Evolutionary conservation across 2,329 filamentous ascomycete species (phyloP).

Genomic region (Chalaropsis thielavioides): DNA sequence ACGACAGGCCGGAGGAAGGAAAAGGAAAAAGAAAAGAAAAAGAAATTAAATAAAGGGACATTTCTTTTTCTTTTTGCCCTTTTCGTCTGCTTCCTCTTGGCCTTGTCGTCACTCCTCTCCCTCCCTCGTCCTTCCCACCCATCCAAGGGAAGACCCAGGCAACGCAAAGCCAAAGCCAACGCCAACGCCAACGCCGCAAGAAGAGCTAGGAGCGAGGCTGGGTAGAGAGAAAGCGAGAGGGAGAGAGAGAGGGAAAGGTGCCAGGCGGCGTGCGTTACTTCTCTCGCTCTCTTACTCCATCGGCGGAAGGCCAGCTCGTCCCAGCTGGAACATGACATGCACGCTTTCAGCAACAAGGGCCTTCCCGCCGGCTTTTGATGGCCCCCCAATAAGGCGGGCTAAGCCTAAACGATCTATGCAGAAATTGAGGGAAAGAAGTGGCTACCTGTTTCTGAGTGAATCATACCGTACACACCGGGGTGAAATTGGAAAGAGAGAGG

Average conservation of each 20-base stretch:
- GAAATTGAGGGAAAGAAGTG: slow-evolving; percentile 1
- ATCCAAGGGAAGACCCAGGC: not conserved
- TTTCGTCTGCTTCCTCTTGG: not conserved
- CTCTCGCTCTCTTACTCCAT: not conserved
- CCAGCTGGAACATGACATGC: not conserved
- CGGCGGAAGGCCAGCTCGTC: too few relatives aligned
- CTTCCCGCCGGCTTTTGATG: not conserved
- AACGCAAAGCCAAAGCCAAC: not conserved
- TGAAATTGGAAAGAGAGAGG: not conserved
- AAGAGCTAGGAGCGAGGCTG: not conserved
- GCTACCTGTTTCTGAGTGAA: not conserved
- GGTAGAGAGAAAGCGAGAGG: not conserved
- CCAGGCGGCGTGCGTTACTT: too few relatives aligned
- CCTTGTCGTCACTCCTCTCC: not conserved
- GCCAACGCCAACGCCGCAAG: not conserved
- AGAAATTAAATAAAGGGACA: not conserved
- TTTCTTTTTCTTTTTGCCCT: not conserved
- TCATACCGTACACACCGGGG: not conserved
- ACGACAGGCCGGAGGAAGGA: not conserved
- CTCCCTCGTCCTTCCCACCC: not conserved
- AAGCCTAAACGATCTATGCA: slow-evolving; percentile 5
- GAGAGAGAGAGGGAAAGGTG: not conserved
- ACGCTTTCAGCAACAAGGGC: slow-evolving; percentile 1
- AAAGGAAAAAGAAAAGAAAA: not conserved
- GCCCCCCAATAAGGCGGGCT: not conserved